These are phyloP conservation scores for Ophiosphaerella herpotricha DNA, from an alignment of 2,329 filamentous ascomycete species.

Conservation along the genomic window DNA sequence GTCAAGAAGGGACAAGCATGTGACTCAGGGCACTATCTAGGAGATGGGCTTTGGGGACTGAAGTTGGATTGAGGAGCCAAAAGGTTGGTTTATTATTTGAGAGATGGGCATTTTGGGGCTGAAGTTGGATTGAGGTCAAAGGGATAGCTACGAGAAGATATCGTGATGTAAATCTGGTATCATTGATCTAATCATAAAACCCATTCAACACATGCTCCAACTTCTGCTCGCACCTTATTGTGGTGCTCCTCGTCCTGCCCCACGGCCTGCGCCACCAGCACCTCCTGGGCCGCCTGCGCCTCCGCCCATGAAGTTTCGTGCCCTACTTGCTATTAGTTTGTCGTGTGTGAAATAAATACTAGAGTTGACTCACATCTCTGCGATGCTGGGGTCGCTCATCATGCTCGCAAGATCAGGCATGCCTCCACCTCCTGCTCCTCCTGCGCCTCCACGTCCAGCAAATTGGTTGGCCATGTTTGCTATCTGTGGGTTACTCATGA, in stretches of 20 bases:
- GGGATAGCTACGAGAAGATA: background rate
- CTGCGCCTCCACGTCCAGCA: conserved; percentile 57
- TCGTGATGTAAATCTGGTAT: conserved; percentile 30
- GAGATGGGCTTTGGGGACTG: conserved; percentile 90
- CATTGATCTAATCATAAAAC: conserved; percentile 31
- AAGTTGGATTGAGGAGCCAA: conserved; percentile 54
- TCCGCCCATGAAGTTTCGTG: conserved; percentile 68
- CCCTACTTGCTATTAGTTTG: conserved; percentile 49
- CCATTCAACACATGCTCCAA: conserved; percentile 1
- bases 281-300: conserved; percentile 18
- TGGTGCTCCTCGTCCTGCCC: conserved; percentile 22
- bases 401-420: conserved; percentile 85
- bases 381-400: conserved; percentile 91
- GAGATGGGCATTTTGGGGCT: no score
- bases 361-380: conserved; percentile 77
- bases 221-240: conserved; percentile 12
- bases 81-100: background rate
- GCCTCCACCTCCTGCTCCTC: conserved; percentile 70
- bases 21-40: conserved; percentile 90
- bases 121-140: background rate
- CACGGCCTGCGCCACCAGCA: conserved; percentile 26
- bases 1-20: conserved; percentile 94
- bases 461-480: conserved; percentile 86
- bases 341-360: conserved; percentile 4
- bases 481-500: conserved; percentile 92